Percentiles rank a stretch among this genome's conserved stretches.
These are phyloP conservation scores for Penicillium argentinense DNA, from an alignment of 495 filamentous ascomycete species.

Conservation along the genomic window DNA sequence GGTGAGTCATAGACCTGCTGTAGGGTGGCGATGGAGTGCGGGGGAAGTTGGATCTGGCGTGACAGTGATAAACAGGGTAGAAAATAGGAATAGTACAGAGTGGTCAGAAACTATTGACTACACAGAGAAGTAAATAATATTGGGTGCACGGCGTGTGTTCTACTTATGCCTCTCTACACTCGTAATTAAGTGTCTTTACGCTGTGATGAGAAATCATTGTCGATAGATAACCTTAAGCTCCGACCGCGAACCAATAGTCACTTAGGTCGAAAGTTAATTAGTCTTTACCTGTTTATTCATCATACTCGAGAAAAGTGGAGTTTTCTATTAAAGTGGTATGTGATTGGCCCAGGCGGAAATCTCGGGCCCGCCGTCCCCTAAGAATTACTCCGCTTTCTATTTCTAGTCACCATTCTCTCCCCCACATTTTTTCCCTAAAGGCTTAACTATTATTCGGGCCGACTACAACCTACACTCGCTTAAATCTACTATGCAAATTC, in stretches of 20 bases:
- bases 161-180: background rate
- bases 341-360: background rate
- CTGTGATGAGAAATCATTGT: background rate
- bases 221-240: background rate
- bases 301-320: slow-evolving; percentile 1
- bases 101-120: background rate
- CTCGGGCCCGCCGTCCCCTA: too few species aligned
- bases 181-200: background rate
- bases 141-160: background rate
- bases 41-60: slow-evolving; percentile 1
- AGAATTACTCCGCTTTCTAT: too few species aligned
- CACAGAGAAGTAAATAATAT: background rate
- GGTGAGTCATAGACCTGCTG: too few species aligned
- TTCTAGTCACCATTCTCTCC: too few species aligned
- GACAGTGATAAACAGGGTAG: background rate
- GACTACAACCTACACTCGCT: slow-evolving; percentile 55
- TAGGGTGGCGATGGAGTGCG: background rate
- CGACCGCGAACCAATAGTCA: background rate
- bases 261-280: slow-evolving; percentile 1
- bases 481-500: slow-evolving; percentile 13
- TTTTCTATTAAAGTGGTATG: background rate
- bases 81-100: background rate
- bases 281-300: background rate
- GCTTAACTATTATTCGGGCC: too few species aligned
- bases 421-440: too few species aligned